A percentile compares a stretch with the other conserved stretches of the same genome.
phyloP scores from a whole-genome alignment of 768 basidiomycete genomes.

The Suillus plorans region DNA sequence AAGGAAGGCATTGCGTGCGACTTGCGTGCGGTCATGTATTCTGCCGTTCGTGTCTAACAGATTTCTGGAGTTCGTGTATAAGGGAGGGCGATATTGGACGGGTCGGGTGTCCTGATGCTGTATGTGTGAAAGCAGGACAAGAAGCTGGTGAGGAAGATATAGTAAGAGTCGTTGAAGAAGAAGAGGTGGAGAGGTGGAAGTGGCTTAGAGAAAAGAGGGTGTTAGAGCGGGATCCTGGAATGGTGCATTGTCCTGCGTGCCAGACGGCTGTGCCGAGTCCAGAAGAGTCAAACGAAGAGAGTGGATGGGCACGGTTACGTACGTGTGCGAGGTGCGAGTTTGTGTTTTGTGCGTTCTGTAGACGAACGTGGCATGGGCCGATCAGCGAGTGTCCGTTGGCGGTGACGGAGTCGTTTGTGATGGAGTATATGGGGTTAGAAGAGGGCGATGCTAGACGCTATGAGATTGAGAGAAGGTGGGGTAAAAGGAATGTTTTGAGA shows the following conservation, averaged over 20 bases:
- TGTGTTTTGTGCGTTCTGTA: constrained; percentile 84
- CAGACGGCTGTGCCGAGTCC: constrained; percentile 72
- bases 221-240: constrained; percentile 77
- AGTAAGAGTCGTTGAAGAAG: constrained; percentile 63
- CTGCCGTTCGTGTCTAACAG: constrained; percentile 75
- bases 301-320: constrained; percentile 71
- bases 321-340: constrained; percentile 69
- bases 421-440: constrained; percentile 61
- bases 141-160: constrained; percentile 74
- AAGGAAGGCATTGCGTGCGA: constrained; percentile 73
- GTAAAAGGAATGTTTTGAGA: constrained; percentile 55
- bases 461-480: constrained; percentile 62
- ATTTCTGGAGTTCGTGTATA: constrained; percentile 84
- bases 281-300: constrained; percentile 44
- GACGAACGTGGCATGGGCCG: constrained; percentile 86
- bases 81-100: constrained; percentile 71
- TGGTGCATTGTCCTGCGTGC: constrained; percentile 82
- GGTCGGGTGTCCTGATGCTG: constrained; percentile 80
- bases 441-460: constrained; percentile 50
- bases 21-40: constrained; percentile 78
- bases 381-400: constrained; percentile 69
- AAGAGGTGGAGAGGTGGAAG: constrained; percentile 69
- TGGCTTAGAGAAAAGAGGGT: constrained; percentile 73
- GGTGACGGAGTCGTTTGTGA: constrained; percentile 60
- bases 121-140: constrained; percentile 64